Base-by-base conservation (phyloP, 2,329 filamentous ascomycete genomes). In the Penicillium psychrosexuale region DNA sequence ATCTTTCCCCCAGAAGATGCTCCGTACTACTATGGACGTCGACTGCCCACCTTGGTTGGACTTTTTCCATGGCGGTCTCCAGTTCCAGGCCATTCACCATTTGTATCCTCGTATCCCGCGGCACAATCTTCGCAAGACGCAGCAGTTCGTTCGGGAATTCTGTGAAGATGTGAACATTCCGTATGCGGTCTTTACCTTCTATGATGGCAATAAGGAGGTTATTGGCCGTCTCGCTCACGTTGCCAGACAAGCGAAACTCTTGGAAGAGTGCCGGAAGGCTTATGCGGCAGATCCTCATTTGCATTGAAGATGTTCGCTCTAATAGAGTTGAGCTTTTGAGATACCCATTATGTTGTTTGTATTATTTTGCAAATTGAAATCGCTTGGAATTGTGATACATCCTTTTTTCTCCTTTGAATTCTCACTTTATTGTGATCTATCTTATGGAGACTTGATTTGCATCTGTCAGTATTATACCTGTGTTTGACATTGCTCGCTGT, bases 1-100 rank as follows among this genome's bases (percentile, higher is more conserved):
- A 69, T 93, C 89, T 0, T 96, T 96, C 71, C 84, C 91, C 0
- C 91, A 95, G 73, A 88, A 86, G 70, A 93, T 94, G 87, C 80
- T 96, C 43, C 85, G 91, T 60, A 96, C 91, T 0, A 95, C 91
- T 7, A 96, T 96, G 91, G 90, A 95, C 61, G 85, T 95, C 13
- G 90, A 93, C 66, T 95, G 91, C 67, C 89, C 91, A 0, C 77
- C 80, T 12, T 95, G 90, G 90, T 78, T 95, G 28, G 90, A 96
- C 69, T 96, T 91, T 66, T 81, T 95, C 69, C 90, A 95, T 63
- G 90, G 90, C 17, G 91, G 91, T 1, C 76, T 96, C 56, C 90
- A 95, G 72, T 95, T 95, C 73, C 90, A 96, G 74, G 90, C 86
- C 2, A 85, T 95, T 40, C 90, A 95, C 67, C 90, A 95, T 70